Evolutionary conservation across 1,139 yeast genomes (phyloP).

Genomic region (Suhomyces wounanorum): DNA sequence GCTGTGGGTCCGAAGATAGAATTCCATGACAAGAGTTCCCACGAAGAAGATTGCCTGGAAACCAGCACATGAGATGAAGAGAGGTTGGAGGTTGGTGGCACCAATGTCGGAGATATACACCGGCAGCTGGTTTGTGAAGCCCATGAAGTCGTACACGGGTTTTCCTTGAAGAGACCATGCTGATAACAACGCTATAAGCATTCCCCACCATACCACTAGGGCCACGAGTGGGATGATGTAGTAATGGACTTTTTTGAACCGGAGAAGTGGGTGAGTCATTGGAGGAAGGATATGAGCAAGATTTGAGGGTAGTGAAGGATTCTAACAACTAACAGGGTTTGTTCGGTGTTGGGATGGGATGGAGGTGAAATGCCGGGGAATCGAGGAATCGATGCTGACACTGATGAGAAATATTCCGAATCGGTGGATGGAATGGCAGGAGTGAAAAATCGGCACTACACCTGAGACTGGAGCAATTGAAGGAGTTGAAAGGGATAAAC

Average conservation of each 20-base stretch:
- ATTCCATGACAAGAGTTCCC: conserved; percentile 63
- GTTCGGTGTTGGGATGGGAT: background rate
- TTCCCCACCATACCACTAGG: conserved; percentile 69
- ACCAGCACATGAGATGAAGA: conserved; percentile 29
- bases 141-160: conserved; percentile 66
- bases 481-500: background rate
- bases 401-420: background rate
- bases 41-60: conserved; percentile 75
- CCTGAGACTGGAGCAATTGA: background rate
- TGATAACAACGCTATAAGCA: conserved; percentile 68
- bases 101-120: conserved; percentile 65
- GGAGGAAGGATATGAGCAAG: background rate
- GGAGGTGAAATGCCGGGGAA: background rate
- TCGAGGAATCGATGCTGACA: background rate
- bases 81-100: conserved; percentile 30
- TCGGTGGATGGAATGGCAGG: background rate
- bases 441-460: background rate
- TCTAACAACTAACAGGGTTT: too few species aligned
- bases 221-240: conserved; percentile 56
- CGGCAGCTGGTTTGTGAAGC: conserved; percentile 45
- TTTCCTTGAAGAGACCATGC: conserved; percentile 78
- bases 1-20: conserved; percentile 51
- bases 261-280: conserved; percentile 14
- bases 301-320: background rate
- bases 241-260: conserved; percentile 26